Percentiles rank a stretch among this genome's conserved stretches.
Evolutionary conservation across 179 eudicot genomes (phyloP).

Genomic region (Spergularia azorica): DNA sequence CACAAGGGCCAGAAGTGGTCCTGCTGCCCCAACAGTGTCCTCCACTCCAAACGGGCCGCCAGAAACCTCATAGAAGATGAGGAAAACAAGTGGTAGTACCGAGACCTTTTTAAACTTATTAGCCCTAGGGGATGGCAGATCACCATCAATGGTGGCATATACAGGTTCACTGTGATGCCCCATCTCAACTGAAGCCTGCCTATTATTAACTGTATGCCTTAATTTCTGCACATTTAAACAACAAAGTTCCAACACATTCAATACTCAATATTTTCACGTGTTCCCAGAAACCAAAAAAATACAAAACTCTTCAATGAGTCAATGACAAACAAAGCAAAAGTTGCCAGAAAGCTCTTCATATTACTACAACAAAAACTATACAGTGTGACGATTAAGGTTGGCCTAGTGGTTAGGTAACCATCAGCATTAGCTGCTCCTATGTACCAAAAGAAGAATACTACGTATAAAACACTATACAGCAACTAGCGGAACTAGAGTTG

Average conservation of each 20-base stretch:
- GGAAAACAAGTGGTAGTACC: conserved; percentile 41
- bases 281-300: neutral
- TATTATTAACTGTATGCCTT: conserved; percentile 28
- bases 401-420: no score
- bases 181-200: conserved; percentile 42
- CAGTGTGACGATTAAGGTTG: no score
- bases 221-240: conserved; percentile 38
- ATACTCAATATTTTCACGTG: conserved; percentile 1
- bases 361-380: neutral
- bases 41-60: conserved; percentile 49
- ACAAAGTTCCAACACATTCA: conserved; percentile 13
- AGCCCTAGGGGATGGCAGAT: conserved; percentile 31
- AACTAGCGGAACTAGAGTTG: neutral
- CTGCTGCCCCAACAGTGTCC: conserved; percentile 50
- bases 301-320: neutral
- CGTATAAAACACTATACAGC: no score
- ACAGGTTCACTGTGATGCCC: conserved; percentile 34
- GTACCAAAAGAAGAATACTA: no score
- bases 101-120: conserved; percentile 33
- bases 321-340: neutral
- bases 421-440: no score
- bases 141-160: conserved; percentile 29
- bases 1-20: conserved; percentile 41
- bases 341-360: neutral
- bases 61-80: conserved; percentile 48